Conservation (phyloP, 163 green algal species). For the Chloromonas sp. region DNA sequence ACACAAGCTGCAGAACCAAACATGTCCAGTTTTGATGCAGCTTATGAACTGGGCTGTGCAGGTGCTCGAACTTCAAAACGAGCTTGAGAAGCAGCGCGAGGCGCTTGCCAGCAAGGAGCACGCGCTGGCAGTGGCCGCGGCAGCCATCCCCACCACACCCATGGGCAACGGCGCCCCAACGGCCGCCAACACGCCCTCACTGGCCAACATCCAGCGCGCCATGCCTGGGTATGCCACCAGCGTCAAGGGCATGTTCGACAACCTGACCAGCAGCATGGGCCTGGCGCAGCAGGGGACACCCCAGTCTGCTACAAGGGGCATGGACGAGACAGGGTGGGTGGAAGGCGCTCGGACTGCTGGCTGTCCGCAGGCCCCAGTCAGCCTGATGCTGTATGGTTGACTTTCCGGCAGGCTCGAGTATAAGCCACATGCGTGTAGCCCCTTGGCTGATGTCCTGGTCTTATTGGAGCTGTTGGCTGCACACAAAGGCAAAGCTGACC, state of each 20-base stretch:
- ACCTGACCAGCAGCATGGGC: neutral
- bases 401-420: no score
- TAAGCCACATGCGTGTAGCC: no score
- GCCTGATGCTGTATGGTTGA: no score
- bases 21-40: no score
- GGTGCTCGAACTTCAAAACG: constrained; percentile 60
- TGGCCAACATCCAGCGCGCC: constrained; percentile 1
- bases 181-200: neutral
- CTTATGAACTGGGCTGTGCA: constrained; percentile 8
- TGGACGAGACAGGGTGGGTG: no score
- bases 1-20: no score
- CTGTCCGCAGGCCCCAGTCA: neutral
- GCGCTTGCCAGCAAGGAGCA: constrained; percentile 21
- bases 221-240: neutral
- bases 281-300: neutral
- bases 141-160: neutral
- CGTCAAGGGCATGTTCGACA: constrained; percentile 10
- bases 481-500: no score
- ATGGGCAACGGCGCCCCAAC: neutral
- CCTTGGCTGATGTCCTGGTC: no score
- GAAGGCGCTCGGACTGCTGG: neutral
- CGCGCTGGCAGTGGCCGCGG: constrained; percentile 5
- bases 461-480: no score
- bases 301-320: no score
- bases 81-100: constrained; percentile 37